Evolutionary conservation across 345 rosid genomes (phyloP), one percentile per base, ranked within the genome.

Genomic region (Sonneratia alba): DNA sequence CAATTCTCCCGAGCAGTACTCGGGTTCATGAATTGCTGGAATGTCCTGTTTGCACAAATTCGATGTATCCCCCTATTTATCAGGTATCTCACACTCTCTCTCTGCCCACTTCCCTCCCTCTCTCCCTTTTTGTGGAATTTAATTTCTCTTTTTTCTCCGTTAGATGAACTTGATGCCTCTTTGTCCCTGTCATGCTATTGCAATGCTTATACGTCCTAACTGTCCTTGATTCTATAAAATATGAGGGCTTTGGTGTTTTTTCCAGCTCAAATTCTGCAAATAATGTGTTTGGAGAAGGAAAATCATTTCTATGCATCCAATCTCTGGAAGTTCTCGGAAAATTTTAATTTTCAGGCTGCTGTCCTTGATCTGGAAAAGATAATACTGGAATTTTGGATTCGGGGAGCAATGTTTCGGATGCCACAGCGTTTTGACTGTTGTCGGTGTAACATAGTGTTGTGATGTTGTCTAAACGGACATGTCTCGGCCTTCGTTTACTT

Each of bases 1-100:
- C 79, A 70, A 78, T 84, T 79, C 88, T 84, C 67, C 85, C 89
- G n/a, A 79, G 86, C 75, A 85, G 97, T 18, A 90, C 91, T 37
- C 85, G 97, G 79, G 98, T 93, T 73, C 98, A 91, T 67, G 98
- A 93, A 84, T 87, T 93, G 78, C 92, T 93, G 59, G 98, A 93
- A 81, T 93, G 98, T 77, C 98, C 98, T 55, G 98, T 90, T 66
- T 93, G 97, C 65, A 93, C 98, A 81, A 93, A 89, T 82, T 93
- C 96, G 36, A 93, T 93, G 98, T 93, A 91, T 81, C 98, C 98
- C 76, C 98, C 98, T 0, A 93, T 93, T 73, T 95, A 93, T 78
- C 98, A 91, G 98, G 98, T 91, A 47, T 67, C 24, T 6, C 59
- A 27, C 32, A 27, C 32, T 27, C 32, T 27, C 32, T 27, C 32